Percentiles rank a stretch among this genome's conserved stretches.
phyloP scores from a whole-genome alignment of 768 basidiomycete species.

The Mycena alexandri region DNA sequence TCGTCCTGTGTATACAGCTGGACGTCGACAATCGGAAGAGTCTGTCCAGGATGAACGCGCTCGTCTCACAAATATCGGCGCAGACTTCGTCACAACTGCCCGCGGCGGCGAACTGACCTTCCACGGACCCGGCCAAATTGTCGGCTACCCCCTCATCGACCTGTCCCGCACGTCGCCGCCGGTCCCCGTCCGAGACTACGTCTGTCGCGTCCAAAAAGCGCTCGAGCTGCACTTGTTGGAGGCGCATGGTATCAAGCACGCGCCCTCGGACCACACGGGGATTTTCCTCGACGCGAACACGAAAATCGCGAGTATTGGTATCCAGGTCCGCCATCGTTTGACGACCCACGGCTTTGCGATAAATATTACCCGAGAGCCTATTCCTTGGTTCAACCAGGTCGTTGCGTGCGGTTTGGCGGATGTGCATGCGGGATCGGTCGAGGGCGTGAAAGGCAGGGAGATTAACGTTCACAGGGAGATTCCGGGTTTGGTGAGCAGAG shows the following conservation, averaged over 20 bases:
- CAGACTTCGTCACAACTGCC: conserved; percentile 85
- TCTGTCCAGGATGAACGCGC: conserved; percentile 68
- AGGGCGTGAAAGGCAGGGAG: conserved; percentile 53
- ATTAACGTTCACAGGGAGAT: conserved; percentile 66
- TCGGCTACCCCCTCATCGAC: conserved; percentile 95
- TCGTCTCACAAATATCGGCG: conserved; percentile 82
- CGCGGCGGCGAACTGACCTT: conserved; percentile 96
- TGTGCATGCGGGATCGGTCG: conserved; percentile 82
- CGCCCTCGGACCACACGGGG: conserved; percentile 87
- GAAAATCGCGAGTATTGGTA: conserved; percentile 96
- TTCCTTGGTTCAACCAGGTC: conserved; percentile 87
- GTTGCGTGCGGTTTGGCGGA: conserved; percentile 93
- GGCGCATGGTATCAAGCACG: conserved; percentile 67
- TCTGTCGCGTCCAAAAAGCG: conserved; percentile 83
- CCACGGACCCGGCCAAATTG: conserved; percentile 97
- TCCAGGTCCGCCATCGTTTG: conserved; percentile 94
- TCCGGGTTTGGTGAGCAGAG: conserved; percentile 59
- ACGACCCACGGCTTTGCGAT: conserved; percentile 96
- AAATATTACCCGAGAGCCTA: conserved; percentile 87
- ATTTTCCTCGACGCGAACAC: conserved; percentile 85
- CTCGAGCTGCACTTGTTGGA: conserved; percentile 73
- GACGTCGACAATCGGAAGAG: conserved; percentile 83
- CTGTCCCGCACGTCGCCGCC: conserved; percentile 83
- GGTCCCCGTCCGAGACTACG: conserved; percentile 82
- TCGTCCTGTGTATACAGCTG: conserved; percentile 93